phyloP scores from a whole-genome alignment of 1,139 yeast species.

The Yamadazyma friedrichii region DNA sequence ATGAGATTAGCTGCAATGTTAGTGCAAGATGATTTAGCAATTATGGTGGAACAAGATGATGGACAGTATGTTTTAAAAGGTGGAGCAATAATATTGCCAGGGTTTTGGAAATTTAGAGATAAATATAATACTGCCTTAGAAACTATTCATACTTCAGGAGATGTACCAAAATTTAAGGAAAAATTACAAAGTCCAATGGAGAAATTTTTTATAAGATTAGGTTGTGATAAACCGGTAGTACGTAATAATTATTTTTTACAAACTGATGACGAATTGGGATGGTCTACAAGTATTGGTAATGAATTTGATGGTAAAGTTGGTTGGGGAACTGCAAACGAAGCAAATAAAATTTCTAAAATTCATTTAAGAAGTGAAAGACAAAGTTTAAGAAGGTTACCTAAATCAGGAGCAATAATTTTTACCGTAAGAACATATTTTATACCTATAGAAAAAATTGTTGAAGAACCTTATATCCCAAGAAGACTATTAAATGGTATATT shows the following conservation, averaged over 20 bases:
- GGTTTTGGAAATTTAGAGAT: constrained; percentile 63
- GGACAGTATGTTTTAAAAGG: constrained; percentile 57
- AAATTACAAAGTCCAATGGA: constrained; percentile 64
- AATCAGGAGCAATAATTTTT: constrained; percentile 57
- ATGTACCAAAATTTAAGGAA: constrained; percentile 61
- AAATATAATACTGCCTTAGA: constrained; percentile 53
- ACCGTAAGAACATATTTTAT: constrained; percentile 63
- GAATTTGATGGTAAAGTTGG: constrained; percentile 52
- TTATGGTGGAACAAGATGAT: constrained; percentile 57
- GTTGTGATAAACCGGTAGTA: constrained; percentile 57
- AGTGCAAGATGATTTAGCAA: constrained; percentile 67
- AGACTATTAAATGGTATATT: constrained; percentile 56
- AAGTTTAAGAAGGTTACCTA: constrained; percentile 64
- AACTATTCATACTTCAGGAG: constrained; percentile 61
- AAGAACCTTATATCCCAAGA: constrained; percentile 61
- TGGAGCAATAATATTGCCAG: constrained; percentile 63
- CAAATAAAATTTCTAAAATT: constrained; percentile 42
- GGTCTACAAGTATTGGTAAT: constrained; percentile 64
- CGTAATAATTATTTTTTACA: constrained; percentile 67
- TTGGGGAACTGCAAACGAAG: constrained; percentile 59
- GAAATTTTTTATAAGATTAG: constrained; percentile 55
- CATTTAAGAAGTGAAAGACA: constrained; percentile 69
- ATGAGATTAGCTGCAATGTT: constrained; percentile 55
- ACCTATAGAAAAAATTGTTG: constrained; percentile 50
- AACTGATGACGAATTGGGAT: constrained; percentile 59